Evolutionary conservation across 1,139 yeast genomes (phyloP), one percentile per base, ranked within the genome.

Genomic region (Suhomyces guaymorum): DNA sequence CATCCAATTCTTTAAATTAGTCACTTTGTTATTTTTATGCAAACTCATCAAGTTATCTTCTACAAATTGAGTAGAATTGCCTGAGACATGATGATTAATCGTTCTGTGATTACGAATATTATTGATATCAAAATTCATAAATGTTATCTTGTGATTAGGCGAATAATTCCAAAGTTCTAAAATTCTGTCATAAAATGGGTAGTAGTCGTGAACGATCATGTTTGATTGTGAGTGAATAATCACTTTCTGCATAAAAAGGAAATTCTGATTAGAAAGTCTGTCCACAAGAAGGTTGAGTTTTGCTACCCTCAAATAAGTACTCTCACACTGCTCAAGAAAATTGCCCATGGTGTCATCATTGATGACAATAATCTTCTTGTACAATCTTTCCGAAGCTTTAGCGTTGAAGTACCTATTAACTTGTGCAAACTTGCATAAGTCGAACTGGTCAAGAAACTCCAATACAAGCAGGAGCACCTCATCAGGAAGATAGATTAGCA

Each of bases 1-100:
- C 20, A 49, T 45, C 61, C 63, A 55, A 42, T 55, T 56, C 15
- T 33, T 42, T 30, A 57, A 46, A 29, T 52, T 50, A 27, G 41
- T 47, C 11, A 54, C 43, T 30, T 50, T 51, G 14, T 32, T 36
- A 17, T 44, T 39, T n/a, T 36, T 37, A 4, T 34, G 37, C 25
- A 34, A 32, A 18, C 37, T 38, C 15, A 36, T 32, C 6, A 39
- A 35, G 17, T 52, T 51, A 20, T 51, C 49, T 31, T 52, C 57
- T 4, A 44, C 37, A 35, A 46, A 52, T 11, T 42, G 47, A 11
- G 49, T 33, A 5, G 51, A 41, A 7, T 35, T 37, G 16, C 43
- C 36, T 20, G 38, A 33, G 3, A 51, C 39, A 29, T 38, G 49
- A 15, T 49, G 47, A 33, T 46, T 49, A 37, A 55, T 42, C 9